Evolutionary conservation across 768 basidiomycete species (phyloP).

Genomic region (Rhizopogon vinicolor): DNA sequence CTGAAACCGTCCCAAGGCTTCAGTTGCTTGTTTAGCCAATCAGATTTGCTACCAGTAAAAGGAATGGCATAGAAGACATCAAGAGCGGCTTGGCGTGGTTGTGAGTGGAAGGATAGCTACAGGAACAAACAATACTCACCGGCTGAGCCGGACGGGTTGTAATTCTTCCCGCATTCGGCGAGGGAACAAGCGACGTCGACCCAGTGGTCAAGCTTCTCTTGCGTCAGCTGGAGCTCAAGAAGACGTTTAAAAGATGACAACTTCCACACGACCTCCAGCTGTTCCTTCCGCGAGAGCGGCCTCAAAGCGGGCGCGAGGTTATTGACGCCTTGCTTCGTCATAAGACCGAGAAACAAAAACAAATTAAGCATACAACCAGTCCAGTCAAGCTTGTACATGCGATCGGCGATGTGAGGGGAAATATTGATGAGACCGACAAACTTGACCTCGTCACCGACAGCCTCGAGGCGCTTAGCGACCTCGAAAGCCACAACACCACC

Average conservation of each 20-base stretch:
- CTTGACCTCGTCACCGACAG: constrained; percentile 30
- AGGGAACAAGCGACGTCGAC: constrained; percentile 17
- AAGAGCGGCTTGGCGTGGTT: background rate
- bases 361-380: constrained; percentile 34
- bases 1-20: constrained; percentile 13
- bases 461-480: constrained; percentile 33
- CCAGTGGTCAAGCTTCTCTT: constrained; percentile 18
- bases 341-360: constrained; percentile 32
- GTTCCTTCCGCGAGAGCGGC: constrained; percentile 14
- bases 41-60: constrained; percentile 8
- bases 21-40: constrained; percentile 13
- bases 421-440: constrained; percentile 40
- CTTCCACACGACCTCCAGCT: constrained; percentile 15
- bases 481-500: constrained; percentile 42
- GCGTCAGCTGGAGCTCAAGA: constrained; percentile 7
- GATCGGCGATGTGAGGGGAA: constrained; percentile 36
- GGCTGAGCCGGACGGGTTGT: constrained; percentile 14
- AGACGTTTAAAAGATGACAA: constrained; percentile 8
- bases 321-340: constrained; percentile 14
- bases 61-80: constrained; percentile 10
- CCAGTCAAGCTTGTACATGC: constrained; percentile 38
- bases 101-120: background rate
- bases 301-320: constrained; percentile 12
- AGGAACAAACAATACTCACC: constrained; percentile 8
- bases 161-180: constrained; percentile 15